Base-by-base conservation (phyloP, 768 basidiomycete genomes). In the Tricholoma flavovirens region DNA sequence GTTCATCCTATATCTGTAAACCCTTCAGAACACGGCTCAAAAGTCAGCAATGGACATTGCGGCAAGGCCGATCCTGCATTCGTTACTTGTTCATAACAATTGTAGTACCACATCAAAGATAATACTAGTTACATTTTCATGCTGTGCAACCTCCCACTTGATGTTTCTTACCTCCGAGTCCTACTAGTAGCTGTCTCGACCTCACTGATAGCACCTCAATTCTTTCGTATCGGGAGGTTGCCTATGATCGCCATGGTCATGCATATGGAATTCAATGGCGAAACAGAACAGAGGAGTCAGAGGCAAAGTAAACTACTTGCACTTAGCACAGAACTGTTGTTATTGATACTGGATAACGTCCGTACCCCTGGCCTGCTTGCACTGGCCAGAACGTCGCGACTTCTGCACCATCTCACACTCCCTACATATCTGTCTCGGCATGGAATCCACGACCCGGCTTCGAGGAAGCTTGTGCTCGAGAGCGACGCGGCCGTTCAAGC, bases 381-480 rank as follows among this genome's bases (percentile, higher is more conserved):
- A 2, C 19, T 62, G 30, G 56, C 62, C 30, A 60, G 57, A 33
- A 58, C 59, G 4, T 67, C 56, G 5, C 60, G 60, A 35, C 53
- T 56, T 6, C 49, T 67, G 4, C 57, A 66, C 26, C 57, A 57
- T 52, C 40, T 63, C n/a, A 60, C 63, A 11, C 32, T 66, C 1
- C 64, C 65, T 21, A 30, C 57, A 17, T 64, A 62, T 38, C 59
- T 67, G n/a, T 53, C 61, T 33, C 63, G 62, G 26, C 49, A 63
- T 36, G 56, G 56, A 8, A 57, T 67, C 26, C 40, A 22, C n/a
- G 51, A 59, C 21, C 54, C 60, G 1, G 36, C 49, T 3, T 52
- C 56, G 21, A 57, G 59, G 9, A 56, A 57, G 2, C 55, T 65
- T 12, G 49, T 55, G 38, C 60, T 67, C 26, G 49, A 57, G 17